Evolutionary conservation across 768 basidiomycete genomes (phyloP).

Genomic region (Fomitopsis serialis): DNA sequence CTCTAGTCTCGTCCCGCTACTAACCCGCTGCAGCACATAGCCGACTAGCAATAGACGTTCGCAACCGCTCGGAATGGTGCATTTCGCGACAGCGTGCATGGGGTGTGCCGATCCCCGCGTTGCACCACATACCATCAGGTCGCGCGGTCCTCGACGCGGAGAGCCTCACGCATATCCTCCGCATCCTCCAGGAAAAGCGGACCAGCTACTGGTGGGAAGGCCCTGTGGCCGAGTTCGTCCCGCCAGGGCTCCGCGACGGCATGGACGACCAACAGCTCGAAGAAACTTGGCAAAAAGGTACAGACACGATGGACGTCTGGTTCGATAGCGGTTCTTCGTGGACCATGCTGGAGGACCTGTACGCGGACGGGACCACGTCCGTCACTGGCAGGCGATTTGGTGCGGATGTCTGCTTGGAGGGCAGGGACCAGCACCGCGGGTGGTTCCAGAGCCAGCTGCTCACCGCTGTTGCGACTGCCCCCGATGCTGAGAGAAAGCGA

Average conservation of each 20-base stretch:
- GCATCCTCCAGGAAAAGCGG: slow-evolving; percentile 67
- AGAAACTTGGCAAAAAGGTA: slow-evolving; percentile 67
- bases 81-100: slow-evolving; percentile 96
- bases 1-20: not conserved
- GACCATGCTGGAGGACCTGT: slow-evolving; percentile 60
- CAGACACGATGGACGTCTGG: slow-evolving; percentile 99
- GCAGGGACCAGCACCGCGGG: slow-evolving; percentile 95
- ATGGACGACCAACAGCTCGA: slow-evolving; percentile 36
- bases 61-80: slow-evolving; percentile 94
- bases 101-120: slow-evolving; percentile 94
- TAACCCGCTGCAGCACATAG: slow-evolving; percentile 55
- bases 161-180: slow-evolving; percentile 71
- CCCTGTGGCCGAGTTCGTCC: slow-evolving; percentile 75
- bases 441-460: slow-evolving; percentile 98
- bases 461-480: slow-evolving; percentile 61
- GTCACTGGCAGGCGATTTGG: slow-evolving; percentile 29
- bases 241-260: slow-evolving; percentile 41
- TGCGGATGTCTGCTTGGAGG: slow-evolving; percentile 91
- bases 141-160: slow-evolving; percentile 57
- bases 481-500: slow-evolving; percentile 20
- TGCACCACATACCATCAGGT: slow-evolving; percentile 62
- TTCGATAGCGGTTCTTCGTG: slow-evolving; percentile 96
- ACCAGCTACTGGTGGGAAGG: slow-evolving; percentile 91
- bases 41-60: slow-evolving; percentile 83
- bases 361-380: slow-evolving; percentile 15